Percentiles rank a stretch among this genome's conserved stretches.
Conservation (phyloP, 345 rosid species). For the Euphorbia pulcherrima region DNA sequence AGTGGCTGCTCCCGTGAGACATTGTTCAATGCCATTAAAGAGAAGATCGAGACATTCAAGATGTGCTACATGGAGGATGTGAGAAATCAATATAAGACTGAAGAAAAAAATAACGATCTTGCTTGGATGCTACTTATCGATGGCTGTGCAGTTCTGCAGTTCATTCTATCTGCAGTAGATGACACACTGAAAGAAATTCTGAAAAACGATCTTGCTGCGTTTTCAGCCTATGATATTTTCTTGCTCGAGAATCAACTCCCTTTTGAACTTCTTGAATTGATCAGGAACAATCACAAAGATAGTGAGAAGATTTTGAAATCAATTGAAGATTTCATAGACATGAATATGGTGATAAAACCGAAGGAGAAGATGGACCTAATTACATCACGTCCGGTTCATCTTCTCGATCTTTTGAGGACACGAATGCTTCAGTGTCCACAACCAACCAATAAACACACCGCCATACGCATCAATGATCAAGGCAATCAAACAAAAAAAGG, state of each 20-base stretch:
- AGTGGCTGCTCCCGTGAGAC: no score
- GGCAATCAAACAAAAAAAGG: background rate
- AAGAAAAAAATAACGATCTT: background rate
- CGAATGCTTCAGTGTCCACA: background rate
- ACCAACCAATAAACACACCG: no score
- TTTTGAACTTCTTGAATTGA: slow-evolving; percentile 8
- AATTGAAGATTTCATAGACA: background rate
- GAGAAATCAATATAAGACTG: background rate
- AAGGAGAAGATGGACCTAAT: background rate
- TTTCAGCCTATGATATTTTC: slow-evolving; percentile 19
- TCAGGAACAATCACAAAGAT: background rate
- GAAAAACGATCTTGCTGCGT: background rate
- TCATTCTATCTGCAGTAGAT: background rate
- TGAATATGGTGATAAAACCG: background rate
- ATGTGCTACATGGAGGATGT: background rate
- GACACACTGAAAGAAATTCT: background rate
- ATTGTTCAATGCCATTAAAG: background rate
- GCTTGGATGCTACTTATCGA: background rate
- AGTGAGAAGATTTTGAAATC: background rate
- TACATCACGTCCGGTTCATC: background rate
- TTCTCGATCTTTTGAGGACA: background rate
- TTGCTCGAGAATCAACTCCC: slow-evolving; percentile 35
- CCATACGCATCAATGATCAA: no score
- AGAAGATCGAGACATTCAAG: background rate
- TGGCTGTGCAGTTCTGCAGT: slow-evolving; percentile 5